phyloP scores from a whole-genome alignment of 2,329 filamentous ascomycete genomes.

The Parasarocladium wereldwijsianum region DNA sequence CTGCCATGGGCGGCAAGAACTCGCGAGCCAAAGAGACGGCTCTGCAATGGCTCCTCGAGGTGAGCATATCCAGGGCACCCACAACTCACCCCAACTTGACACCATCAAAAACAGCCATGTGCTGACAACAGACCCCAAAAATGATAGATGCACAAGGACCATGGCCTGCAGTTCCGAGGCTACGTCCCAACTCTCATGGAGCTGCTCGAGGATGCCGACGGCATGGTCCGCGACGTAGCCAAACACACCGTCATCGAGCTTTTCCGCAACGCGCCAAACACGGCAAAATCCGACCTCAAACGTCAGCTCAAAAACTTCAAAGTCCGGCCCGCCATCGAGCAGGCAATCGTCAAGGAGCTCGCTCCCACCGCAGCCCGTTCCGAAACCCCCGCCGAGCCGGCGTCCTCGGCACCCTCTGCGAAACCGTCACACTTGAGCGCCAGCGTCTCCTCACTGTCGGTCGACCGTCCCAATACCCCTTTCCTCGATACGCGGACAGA shows the following conservation, averaged over 20 bases:
- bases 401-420: slow-evolving; percentile 13
- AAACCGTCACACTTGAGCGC: slow-evolving; percentile 29
- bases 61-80: slow-evolving; percentile 24
- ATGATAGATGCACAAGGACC: slow-evolving; percentile 63
- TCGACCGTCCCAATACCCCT: slow-evolving; percentile 43
- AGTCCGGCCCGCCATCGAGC: slow-evolving; percentile 73
- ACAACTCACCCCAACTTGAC: background rate
- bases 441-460: slow-evolving; percentile 32
- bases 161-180: slow-evolving; percentile 63
- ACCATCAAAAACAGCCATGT: slow-evolving; percentile 2
- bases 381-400: slow-evolving; percentile 22
- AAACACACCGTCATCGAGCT: slow-evolving; percentile 75
- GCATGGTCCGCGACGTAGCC: slow-evolving; percentile 70
- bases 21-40: slow-evolving; percentile 70
- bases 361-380: slow-evolving; percentile 31
- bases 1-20: slow-evolving; percentile 67
- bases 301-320: slow-evolving; percentile 72
- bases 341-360: slow-evolving; percentile 64
- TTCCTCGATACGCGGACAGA: slow-evolving; percentile 51
- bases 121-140: slow-evolving; percentile 6
- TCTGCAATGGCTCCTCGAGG: slow-evolving; percentile 73
- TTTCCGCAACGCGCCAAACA: slow-evolving; percentile 66
- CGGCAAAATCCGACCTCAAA: slow-evolving; percentile 79
- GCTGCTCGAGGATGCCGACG: slow-evolving; percentile 79
- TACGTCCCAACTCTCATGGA: slow-evolving; percentile 78